Evolutionary conservation across 805 yeast genomes (phyloP).

Genomic region (Yamadazyma laniorum): DNA sequence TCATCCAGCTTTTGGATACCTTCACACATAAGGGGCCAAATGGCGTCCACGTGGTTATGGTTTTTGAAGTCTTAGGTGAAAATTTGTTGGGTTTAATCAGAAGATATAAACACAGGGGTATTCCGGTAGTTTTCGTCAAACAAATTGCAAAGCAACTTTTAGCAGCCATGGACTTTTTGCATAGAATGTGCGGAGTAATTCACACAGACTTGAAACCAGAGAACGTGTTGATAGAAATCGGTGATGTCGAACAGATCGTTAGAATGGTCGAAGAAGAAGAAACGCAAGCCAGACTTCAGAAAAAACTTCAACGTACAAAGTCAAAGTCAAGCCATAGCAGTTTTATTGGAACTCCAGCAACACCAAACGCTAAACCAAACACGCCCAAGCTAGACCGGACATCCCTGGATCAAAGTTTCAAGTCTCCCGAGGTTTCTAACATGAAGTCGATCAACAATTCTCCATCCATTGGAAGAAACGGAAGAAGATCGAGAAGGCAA

Average conservation of each 20-base stretch:
- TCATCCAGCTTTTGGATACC: slow-evolving; percentile 77
- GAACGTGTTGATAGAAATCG: slow-evolving; percentile 74
- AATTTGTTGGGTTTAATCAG: slow-evolving; percentile 81
- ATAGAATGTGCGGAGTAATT: slow-evolving; percentile 69
- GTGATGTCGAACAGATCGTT: slow-evolving; percentile 78
- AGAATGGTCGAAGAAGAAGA: slow-evolving; percentile 62
- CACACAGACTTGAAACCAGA: slow-evolving; percentile 48
- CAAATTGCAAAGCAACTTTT: slow-evolving; percentile 79
- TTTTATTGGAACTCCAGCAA: slow-evolving; percentile 9
- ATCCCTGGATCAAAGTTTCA: slow-evolving; percentile 1
- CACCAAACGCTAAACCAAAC: slow-evolving; percentile 15
- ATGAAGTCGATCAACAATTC: slow-evolving; percentile 18
- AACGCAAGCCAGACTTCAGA: slow-evolving; percentile 45
- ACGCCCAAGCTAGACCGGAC: slow-evolving; percentile 12
- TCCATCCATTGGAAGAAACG: slow-evolving; percentile 42
- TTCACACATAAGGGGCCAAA: slow-evolving; percentile 87
- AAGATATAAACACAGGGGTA: slow-evolving; percentile 72
- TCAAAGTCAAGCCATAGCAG: slow-evolving; percentile 20
- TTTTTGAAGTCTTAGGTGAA: slow-evolving; percentile 95
- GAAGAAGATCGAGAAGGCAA: slow-evolving; percentile 63
- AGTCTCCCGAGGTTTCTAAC: slow-evolving; percentile 7
- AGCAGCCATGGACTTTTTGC: slow-evolving; percentile 69
- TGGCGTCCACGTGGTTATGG: slow-evolving; percentile 95
- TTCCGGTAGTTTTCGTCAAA: slow-evolving; percentile 74
- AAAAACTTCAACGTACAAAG: slow-evolving; percentile 40